These are phyloP conservation scores for Penicillium verhagenii DNA, from an alignment of 495 filamentous ascomycete species.

Conservation along the genomic window DNA sequence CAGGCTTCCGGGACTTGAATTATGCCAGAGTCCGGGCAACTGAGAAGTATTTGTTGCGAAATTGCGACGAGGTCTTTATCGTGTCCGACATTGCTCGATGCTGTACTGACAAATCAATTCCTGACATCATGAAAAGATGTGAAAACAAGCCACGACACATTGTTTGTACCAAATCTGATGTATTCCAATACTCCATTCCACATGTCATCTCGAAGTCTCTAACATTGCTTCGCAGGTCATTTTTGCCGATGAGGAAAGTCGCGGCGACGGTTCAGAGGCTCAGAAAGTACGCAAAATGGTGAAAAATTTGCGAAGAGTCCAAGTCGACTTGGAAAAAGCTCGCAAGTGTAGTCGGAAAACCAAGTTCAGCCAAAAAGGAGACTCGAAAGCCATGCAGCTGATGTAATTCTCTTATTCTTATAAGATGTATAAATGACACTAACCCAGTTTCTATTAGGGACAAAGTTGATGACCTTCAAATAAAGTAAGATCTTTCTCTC, in stretches of 20 bases:
- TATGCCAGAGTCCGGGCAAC: slow-evolving; percentile 25
- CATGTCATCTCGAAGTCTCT: background rate
- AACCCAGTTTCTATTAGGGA: background rate
- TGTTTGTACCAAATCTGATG: slow-evolving; percentile 1
- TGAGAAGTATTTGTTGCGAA: slow-evolving; percentile 25
- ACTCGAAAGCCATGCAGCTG: background rate
- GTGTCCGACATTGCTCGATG: slow-evolving; percentile 25
- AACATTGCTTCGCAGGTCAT: background rate
- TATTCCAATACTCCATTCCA: background rate
- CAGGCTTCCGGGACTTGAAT: slow-evolving; percentile 32
- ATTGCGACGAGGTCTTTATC: slow-evolving; percentile 28
- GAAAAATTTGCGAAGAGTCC: background rate
- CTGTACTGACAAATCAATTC: slow-evolving; percentile 12
- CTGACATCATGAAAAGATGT: background rate
- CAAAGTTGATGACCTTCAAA: background rate
- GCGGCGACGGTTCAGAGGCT: background rate
- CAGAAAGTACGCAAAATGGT: background rate
- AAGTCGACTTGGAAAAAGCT: background rate
- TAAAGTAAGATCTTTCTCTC: background rate
- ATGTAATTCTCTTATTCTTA: background rate
- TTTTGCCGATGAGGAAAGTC: background rate
- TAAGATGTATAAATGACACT: background rate
- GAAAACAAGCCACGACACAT: background rate
- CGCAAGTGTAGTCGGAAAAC: too few species aligned
- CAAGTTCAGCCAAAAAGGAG: too few species aligned